Evolutionary conservation across 164 flowering plant genomes (phyloP), one percentile per base, ranked within the genome.

Genomic region (Liquidambar formosana): DNA sequence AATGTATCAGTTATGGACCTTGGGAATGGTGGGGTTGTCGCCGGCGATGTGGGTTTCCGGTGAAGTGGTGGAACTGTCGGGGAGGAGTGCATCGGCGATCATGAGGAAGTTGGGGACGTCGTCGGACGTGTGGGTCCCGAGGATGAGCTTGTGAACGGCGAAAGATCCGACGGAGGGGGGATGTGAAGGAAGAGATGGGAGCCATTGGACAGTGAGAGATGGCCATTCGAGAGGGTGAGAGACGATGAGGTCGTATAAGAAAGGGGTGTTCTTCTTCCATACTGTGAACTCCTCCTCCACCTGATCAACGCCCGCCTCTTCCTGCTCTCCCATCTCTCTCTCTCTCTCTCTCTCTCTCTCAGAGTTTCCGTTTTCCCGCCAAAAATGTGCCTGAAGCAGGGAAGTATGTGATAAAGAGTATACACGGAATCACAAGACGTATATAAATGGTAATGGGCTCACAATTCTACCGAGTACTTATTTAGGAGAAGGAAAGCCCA

Each of bases 181-280:
- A 48, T 69, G 64, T 8, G 57, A 59, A 0, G 88, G 77, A 0
- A 78, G 71, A 15, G 81, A 64, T 0, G 97, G 96, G n/a, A 87
- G 88, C 92, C 92, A 95, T 47, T 93, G 88, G 65, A 95, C 92
- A 61, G 99, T 93, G 69, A 93, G 96, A 47, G 97, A 95, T 0
- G 99, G 97, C 99, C 97, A 93, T 64, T 86, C 97, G 65, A 95
- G 92, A 52, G 96, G 79, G 72, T 89, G 89, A 26, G 93, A 91
- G 69, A 95, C 66, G 64, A 93, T 80, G 28, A 95, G 83, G 64
- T 95, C 97, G 83, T 95, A 95, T 5, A 95, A 73, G 60, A 88
- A 83, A 0, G 97, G 97, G 0, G 94, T 85, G 84, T 95, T 95
- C 84, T 88, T 91, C 92, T 91, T 95, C 97, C 99, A 95, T 1